These are phyloP conservation scores for Mycena belliarum DNA, from an alignment of 768 basidiomycete species.

Conservation along the genomic window DNA sequence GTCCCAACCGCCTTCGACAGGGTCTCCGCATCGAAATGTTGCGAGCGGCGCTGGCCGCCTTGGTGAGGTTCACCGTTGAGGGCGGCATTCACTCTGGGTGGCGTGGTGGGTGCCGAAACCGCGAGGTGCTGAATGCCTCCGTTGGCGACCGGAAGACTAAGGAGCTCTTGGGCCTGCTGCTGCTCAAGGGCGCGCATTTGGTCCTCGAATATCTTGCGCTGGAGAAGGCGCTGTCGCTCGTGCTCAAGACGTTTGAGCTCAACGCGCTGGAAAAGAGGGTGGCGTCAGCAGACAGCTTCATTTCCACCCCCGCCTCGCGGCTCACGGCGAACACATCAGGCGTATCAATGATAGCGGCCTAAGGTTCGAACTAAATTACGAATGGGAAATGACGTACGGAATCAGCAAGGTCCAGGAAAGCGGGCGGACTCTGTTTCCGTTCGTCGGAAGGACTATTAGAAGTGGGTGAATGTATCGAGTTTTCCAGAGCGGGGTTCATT, in stretches of 20 bases:
- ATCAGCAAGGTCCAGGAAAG: constrained; percentile 92
- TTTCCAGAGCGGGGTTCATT: constrained; percentile 74
- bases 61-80: constrained; percentile 60
- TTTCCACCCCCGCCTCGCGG: constrained; percentile 21
- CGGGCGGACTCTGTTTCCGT: constrained; percentile 85
- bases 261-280: constrained; percentile 64
- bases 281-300: constrained; percentile 11
- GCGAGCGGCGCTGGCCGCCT: constrained; percentile 43
- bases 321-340: constrained; percentile 85
- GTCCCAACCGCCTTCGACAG: constrained; percentile 69
- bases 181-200: constrained; percentile 94
- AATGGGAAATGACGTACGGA: constrained; percentile 58
- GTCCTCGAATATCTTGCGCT: constrained; percentile 92
- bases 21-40: constrained; percentile 60
- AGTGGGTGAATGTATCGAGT: constrained; percentile 62
- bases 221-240: constrained; percentile 83
- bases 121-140: constrained; percentile 72
- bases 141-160: constrained; percentile 65
- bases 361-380: constrained; percentile 13
- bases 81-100: constrained; percentile 74
- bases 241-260: constrained; percentile 91
- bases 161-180: constrained; percentile 84
- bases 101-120: constrained; percentile 87
- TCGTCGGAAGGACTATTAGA: constrained; percentile 70
- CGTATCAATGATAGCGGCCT: constrained; percentile 86